Evolutionary conservation across 768 basidiomycete species (phyloP).

Genomic region (Leccinum disarticulatum): DNA sequence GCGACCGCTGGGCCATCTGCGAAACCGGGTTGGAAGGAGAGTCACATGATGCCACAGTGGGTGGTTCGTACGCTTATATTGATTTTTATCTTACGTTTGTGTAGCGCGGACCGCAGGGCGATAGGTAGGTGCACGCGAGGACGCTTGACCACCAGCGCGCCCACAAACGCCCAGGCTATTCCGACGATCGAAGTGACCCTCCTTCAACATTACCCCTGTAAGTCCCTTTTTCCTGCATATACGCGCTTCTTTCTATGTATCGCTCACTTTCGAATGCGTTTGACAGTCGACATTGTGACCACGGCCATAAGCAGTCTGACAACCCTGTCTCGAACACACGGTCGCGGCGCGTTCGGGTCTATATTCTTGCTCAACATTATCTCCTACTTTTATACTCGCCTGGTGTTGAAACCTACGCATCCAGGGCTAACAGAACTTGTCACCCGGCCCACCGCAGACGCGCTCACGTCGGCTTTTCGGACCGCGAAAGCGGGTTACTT

Average conservation of each 20-base stretch:
- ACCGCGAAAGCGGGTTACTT: slow-evolving; percentile 85
- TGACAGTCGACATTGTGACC: slow-evolving; percentile 72
- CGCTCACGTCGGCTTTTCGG: slow-evolving; percentile 68
- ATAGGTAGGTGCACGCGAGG: too few relatives aligned
- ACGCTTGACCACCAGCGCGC: too few relatives aligned
- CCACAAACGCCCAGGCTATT: too few relatives aligned
- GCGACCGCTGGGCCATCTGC: too few relatives aligned
- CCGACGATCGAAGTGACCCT: slow-evolving; percentile 51
- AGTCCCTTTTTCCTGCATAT: slow-evolving; percentile 27
- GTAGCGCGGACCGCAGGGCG: too few relatives aligned
- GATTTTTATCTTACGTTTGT: too few relatives aligned
- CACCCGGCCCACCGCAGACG: slow-evolving; percentile 59
- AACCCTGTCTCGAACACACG: slow-evolving; percentile 57
- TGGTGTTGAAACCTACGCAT: slow-evolving; percentile 53
- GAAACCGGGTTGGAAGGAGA: too few relatives aligned
- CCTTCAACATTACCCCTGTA: slow-evolving; percentile 75
- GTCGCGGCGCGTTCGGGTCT: slow-evolving; percentile 65
- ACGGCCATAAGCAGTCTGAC: slow-evolving; percentile 61
- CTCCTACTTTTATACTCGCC: slow-evolving; percentile 60
- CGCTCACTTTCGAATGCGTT: not conserved
- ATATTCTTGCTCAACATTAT: slow-evolving; percentile 83
- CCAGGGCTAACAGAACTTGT: slow-evolving; percentile 49
- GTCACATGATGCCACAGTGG: too few relatives aligned
- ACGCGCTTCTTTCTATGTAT: not conserved
- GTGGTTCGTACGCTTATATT: too few relatives aligned